Percentiles rank a stretch among this genome's conserved stretches.
These are phyloP conservation scores for Agaricus subrufescens DNA, from an alignment of 768 basidiomycete genomes.

Conservation along the genomic window DNA sequence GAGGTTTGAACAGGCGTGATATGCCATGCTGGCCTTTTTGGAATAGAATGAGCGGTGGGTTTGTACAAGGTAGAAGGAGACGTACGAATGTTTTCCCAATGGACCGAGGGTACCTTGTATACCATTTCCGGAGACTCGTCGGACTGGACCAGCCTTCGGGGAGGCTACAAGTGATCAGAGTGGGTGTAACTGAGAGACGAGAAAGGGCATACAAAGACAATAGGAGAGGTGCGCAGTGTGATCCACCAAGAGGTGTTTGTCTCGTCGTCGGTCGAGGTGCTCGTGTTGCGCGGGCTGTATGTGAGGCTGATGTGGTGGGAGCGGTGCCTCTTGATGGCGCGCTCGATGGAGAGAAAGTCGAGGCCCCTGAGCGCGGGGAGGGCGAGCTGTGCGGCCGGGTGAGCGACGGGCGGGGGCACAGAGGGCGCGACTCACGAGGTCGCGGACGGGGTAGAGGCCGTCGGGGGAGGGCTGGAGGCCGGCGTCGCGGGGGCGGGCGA, in stretches of 20 bases:
- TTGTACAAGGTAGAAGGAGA: neutral
- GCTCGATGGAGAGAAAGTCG: slow-evolving; percentile 58
- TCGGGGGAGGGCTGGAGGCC: slow-evolving; percentile 73
- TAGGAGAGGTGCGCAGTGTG: neutral
- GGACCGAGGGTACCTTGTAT: neutral
- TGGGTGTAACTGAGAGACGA: too few species aligned
- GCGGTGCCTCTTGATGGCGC: slow-evolving; percentile 59
- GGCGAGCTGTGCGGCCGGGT: neutral
- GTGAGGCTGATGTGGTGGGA: slow-evolving; percentile 51
- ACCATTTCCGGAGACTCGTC: neutral
- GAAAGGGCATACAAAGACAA: neutral
- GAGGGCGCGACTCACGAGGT: slow-evolving; percentile 58
- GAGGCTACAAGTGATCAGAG: neutral
- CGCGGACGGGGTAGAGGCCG: slow-evolving; percentile 78
- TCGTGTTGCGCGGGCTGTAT: slow-evolving; percentile 11
- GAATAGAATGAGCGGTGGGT: neutral
- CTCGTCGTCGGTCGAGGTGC: too few species aligned
- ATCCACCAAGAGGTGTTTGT: slow-evolving; percentile 6
- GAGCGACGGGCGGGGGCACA: neutral
- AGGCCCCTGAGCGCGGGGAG: slow-evolving; percentile 31
- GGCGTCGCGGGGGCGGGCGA: slow-evolving; percentile 64
- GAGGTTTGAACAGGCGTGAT: neutral
- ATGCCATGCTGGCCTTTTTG: neutral
- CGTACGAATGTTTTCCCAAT: slow-evolving; percentile 4
- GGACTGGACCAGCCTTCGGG: neutral